phyloP scores from a whole-genome alignment of 2,329 filamentous ascomycete genomes.

The Aspergillus sp. region DNA sequence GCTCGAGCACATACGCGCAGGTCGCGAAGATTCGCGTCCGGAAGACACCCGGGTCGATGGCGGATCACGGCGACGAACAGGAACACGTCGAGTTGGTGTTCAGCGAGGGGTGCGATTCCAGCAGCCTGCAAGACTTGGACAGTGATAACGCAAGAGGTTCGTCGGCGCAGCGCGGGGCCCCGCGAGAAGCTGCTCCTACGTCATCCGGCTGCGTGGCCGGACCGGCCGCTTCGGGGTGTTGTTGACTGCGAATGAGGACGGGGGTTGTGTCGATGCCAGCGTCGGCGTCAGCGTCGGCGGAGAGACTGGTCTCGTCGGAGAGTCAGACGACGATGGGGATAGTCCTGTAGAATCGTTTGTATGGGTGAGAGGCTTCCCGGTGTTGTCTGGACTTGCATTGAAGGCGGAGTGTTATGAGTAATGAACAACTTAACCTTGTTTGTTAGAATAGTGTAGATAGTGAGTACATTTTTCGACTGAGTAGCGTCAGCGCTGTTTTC shows the following conservation, averaged over 20 bases:
- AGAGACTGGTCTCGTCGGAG: neutral
- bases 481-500: no score
- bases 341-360: neutral
- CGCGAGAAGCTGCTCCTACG: neutral
- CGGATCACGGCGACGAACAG: neutral
- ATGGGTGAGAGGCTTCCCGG: neutral
- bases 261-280: no score
- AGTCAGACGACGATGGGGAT: neutral
- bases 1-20: slow-evolving; percentile 3
- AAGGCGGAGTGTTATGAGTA: no score
- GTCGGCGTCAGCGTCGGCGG: neutral
- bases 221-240: neutral
- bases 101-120: no score
- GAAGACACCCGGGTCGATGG: neutral
- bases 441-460: no score
- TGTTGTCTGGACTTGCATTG: no score
- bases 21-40: neutral
- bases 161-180: neutral
- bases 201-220: slow-evolving; percentile 6
- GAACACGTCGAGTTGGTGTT: slow-evolving; percentile 6
- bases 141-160: neutral
- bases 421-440: no score
- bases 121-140: no score
- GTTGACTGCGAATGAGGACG: neutral
- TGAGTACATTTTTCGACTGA: no score